Evolutionary conservation across 2,329 filamentous ascomycete species (phyloP), one percentile per base, ranked within the genome.

Genomic region (Ascochyta koolunga): DNA sequence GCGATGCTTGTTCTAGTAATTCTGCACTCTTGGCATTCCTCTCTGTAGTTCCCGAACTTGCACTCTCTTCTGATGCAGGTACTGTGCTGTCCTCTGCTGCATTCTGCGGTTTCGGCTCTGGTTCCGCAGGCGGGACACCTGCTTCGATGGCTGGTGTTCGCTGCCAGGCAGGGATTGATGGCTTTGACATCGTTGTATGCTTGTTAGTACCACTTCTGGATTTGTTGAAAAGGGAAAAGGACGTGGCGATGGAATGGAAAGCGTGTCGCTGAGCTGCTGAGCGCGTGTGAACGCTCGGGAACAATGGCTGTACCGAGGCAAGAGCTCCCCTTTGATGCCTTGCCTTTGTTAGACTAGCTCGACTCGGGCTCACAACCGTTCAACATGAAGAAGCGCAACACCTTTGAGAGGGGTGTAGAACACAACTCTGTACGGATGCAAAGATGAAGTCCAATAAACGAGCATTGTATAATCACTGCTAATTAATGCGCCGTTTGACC

Each of bases 1-100:
- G 84, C 37, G 83, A 82, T 24, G 92, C 91, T 68, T 91, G 85
- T 15, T 91, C 85, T 31, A 90, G 67, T 31, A 77, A 47, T 11
- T 61, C 48, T 16, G 40, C 18, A 16, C 54, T 54, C 13, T 58
- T 40, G n/a, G 36, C 4, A 1, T 45, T 36, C 8, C 57, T 46
- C 8, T 53, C 8, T 41, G 59, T 45, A 7, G 58, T 53, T 39
- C 56, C 54, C 25, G 49, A 54, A 9, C 52, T 54, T 13, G 49
- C 59, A 27, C 59, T 45, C n/a, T 62, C 66, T 39, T 54, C 61
- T 41, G 55, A 44, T 41, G 49, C 44, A 15, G 56, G 50, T 36
- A 51, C 48, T 39, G 57, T 54, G 41, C 51, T 56, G 35, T 58
- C 53, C 21, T 56, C 43, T 31, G 35, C 39, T 40, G 47, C 47